These are phyloP conservation scores for Alternaria arborescens DNA, from an alignment of 2,329 filamentous ascomycete species.

Conservation along the genomic window DNA sequence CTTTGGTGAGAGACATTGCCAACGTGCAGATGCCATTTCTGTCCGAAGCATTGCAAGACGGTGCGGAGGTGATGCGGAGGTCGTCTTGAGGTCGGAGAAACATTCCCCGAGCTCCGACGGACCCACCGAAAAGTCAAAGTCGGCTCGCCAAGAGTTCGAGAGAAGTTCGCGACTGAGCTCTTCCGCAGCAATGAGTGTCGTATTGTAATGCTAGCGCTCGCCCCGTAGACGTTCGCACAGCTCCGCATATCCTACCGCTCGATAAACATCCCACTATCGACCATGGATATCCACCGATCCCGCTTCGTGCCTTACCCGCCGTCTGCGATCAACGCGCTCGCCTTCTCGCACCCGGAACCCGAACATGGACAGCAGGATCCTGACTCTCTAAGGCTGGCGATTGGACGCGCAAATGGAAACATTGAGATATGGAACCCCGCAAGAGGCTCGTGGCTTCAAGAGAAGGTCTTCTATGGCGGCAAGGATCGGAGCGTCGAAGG, in stretches of 20 bases:
- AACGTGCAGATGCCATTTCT: neutral
- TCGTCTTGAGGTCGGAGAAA: slow-evolving; percentile 19
- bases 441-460: slow-evolving; percentile 85
- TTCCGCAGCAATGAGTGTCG: slow-evolving; percentile 15
- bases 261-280: neutral
- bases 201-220: slow-evolving; percentile 28
- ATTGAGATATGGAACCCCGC: slow-evolving; percentile 98
- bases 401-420: slow-evolving; percentile 92
- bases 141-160: slow-evolving; percentile 28
- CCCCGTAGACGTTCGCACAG: slow-evolving; percentile 22
- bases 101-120: slow-evolving; percentile 13
- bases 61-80: slow-evolving; percentile 16
- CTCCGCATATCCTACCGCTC: neutral
- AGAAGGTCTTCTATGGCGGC: slow-evolving; percentile 83
- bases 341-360: slow-evolving; percentile 78
- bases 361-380: slow-evolving; percentile 54
- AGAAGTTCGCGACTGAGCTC: slow-evolving; percentile 18
- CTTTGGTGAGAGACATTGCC: neutral
- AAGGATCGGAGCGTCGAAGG: slow-evolving; percentile 89
- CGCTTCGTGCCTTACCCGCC: slow-evolving; percentile 94
- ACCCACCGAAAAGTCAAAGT: slow-evolving; percentile 29
- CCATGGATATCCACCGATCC: slow-evolving; percentile 96
- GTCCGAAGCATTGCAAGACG: neutral
- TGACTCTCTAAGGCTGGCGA: slow-evolving; percentile 76
- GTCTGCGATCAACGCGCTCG: slow-evolving; percentile 90